phyloP scores from a whole-genome alignment of 2,329 filamentous ascomycete genomes.

The Xylaria sp. region DNA sequence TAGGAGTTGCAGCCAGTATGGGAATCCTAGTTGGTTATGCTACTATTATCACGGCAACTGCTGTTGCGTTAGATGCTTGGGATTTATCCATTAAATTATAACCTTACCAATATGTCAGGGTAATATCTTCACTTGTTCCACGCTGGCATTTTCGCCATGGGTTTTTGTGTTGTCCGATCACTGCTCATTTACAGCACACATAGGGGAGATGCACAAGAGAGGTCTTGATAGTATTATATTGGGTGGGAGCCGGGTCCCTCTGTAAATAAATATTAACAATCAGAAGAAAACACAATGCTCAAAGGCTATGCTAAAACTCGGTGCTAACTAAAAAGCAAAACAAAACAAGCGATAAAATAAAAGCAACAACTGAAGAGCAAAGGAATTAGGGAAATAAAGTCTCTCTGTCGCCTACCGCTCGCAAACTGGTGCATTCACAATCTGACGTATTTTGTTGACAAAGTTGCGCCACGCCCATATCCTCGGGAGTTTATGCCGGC shows the following conservation, averaged over 20 bases:
- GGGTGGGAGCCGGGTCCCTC: too few relatives aligned
- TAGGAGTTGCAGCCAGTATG: slow-evolving; percentile 73
- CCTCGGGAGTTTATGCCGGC: neutral
- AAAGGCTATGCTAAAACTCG: too few relatives aligned
- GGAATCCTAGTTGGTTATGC: slow-evolving; percentile 80
- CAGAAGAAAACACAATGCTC: too few relatives aligned
- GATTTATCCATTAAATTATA: slow-evolving; percentile 76
- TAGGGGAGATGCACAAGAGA: too few relatives aligned
- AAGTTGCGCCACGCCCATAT: slow-evolving; percentile 15
- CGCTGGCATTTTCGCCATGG: neutral
- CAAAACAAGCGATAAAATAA: too few relatives aligned
- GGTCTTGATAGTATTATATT: too few relatives aligned
- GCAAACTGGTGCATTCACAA: neutral
- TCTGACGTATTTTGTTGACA: neutral
- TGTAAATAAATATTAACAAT: too few relatives aligned
- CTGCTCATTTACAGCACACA: neutral
- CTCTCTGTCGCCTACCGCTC: neutral
- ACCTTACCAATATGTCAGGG: neutral
- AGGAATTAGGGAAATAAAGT: too few relatives aligned
- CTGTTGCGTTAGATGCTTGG: slow-evolving; percentile 72
- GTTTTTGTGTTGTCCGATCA: neutral
- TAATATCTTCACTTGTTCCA: neutral
- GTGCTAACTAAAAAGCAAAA: too few relatives aligned
- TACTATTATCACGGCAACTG: slow-evolving; percentile 72
- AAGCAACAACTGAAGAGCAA: too few relatives aligned